These are phyloP conservation scores for Lactarius akahatsu DNA, from an alignment of 768 basidiomycete genomes.

Conservation along the genomic window DNA sequence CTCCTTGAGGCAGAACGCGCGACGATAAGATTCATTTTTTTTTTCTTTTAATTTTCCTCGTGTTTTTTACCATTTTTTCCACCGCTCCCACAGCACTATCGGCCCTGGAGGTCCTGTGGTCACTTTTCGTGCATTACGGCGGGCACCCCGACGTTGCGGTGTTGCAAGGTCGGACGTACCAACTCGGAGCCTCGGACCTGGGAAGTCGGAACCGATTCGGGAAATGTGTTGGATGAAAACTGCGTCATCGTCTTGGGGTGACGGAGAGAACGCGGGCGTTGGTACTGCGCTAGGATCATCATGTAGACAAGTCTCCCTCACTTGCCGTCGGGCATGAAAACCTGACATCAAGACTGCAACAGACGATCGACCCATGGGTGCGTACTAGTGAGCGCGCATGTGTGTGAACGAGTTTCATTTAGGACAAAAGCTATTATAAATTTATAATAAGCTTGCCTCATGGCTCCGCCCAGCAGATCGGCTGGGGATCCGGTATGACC, in stretches of 20 bases:
- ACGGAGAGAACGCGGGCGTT: conserved; percentile 4
- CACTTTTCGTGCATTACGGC: not conserved
- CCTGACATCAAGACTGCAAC: not conserved
- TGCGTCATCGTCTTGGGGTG: conserved; percentile 7
- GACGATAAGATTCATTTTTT: not conserved
- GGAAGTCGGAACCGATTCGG: not conserved
- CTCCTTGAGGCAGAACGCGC: conserved; percentile 12
- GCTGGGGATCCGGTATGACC: conserved; percentile 5
- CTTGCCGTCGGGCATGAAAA: not conserved
- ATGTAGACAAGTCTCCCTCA: not conserved
- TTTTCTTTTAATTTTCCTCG: not conserved
- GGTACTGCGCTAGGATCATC: not conserved
- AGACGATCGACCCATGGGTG: not conserved
- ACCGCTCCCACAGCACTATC: not conserved
- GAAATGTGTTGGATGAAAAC: not conserved
- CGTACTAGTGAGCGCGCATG: not conserved
- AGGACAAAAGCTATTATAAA: not conserved
- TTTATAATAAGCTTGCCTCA: conserved; percentile 1
- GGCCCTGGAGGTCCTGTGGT: not conserved
- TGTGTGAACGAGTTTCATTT: conserved; percentile 6
- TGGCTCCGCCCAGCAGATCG: not conserved
- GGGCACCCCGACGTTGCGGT: not conserved
- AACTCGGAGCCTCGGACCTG: not conserved
- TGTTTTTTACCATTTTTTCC: not conserved
- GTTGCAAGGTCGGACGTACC: not conserved